Evolutionary conservation across 2,329 filamentous ascomycete species (phyloP).

Genomic region (Fusarium sp.): DNA sequence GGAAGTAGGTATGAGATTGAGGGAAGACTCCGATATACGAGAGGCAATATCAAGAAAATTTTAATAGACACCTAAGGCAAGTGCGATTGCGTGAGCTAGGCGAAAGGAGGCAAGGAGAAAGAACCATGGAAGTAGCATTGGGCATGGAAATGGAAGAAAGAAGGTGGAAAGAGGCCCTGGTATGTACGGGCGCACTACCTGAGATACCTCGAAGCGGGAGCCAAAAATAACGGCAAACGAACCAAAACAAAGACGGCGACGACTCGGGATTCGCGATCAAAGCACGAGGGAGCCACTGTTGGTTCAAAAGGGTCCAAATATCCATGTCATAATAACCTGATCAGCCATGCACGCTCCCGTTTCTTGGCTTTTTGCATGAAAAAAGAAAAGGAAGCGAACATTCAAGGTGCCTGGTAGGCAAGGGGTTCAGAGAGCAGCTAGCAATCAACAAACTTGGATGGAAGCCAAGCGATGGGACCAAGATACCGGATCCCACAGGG

Average conservation of each 20-base stretch:
- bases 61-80: slow-evolving; percentile 19
- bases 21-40: slow-evolving; percentile 5
- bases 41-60: slow-evolving; percentile 8
- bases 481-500: slow-evolving; percentile 21
- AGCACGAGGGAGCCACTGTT: slow-evolving; percentile 37
- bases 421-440: slow-evolving; percentile 9
- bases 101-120: slow-evolving; percentile 9
- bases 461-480: slow-evolving; percentile 35
- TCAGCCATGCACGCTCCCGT: slow-evolving; percentile 29
- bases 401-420: slow-evolving; percentile 2
- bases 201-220: slow-evolving; percentile 7
- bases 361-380: slow-evolving; percentile 22
- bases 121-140: slow-evolving; percentile 22
- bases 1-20: slow-evolving; percentile 11
- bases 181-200: slow-evolving; percentile 11
- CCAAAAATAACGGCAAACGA: slow-evolving; percentile 29
- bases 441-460: slow-evolving; percentile 31
- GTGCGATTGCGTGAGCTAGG: slow-evolving; percentile 8
- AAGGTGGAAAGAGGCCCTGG: slow-evolving; percentile 16
- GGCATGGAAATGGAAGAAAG: slow-evolving; percentile 7
- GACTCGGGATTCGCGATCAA: slow-evolving; percentile 38
- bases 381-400: slow-evolving; percentile 20
- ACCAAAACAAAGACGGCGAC: slow-evolving; percentile 28
- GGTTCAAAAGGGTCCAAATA: slow-evolving; percentile 18
- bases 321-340: slow-evolving; percentile 33